These are phyloP conservation scores for Chlamydomonas eustigma DNA, from an alignment of 139 green algal genomes.

Conservation along the genomic window DNA sequence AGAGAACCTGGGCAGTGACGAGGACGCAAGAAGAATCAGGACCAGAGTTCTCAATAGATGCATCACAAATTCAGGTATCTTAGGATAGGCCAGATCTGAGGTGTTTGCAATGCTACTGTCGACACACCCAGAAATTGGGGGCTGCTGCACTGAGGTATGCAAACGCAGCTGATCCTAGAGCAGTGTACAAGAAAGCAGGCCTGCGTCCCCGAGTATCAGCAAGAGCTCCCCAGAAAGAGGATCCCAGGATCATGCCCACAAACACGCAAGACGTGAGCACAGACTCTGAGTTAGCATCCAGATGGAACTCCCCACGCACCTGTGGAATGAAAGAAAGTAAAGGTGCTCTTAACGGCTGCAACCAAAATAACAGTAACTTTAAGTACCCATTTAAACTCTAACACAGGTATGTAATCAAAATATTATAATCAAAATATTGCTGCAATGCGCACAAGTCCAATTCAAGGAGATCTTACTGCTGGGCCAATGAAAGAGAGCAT, in stretches of 20 bases:
- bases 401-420: too few species aligned
- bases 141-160: neutral
- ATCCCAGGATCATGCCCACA: neutral
- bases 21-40: neutral
- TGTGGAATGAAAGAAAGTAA: neutral
- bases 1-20: neutral
- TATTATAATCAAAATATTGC: too few species aligned
- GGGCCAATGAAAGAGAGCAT: constrained; percentile 6
- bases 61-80: too few species aligned
- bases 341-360: neutral
- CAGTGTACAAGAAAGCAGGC: constrained; percentile 1
- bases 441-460: too few species aligned
- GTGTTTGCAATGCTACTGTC: too few species aligned
- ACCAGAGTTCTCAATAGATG: too few species aligned
- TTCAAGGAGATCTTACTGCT: too few species aligned
- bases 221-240: neutral
- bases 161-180: neutral
- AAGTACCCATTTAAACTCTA: too few species aligned
- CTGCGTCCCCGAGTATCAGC: neutral
- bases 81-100: too few species aligned
- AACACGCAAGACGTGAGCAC: neutral
- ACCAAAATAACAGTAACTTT: too few species aligned
- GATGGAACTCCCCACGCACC: neutral
- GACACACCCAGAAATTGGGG: neutral
- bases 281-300: neutral